Evolutionary conservation across 2,329 filamentous ascomycete genomes (phyloP).

Genomic region (Penicillium polonicum): DNA sequence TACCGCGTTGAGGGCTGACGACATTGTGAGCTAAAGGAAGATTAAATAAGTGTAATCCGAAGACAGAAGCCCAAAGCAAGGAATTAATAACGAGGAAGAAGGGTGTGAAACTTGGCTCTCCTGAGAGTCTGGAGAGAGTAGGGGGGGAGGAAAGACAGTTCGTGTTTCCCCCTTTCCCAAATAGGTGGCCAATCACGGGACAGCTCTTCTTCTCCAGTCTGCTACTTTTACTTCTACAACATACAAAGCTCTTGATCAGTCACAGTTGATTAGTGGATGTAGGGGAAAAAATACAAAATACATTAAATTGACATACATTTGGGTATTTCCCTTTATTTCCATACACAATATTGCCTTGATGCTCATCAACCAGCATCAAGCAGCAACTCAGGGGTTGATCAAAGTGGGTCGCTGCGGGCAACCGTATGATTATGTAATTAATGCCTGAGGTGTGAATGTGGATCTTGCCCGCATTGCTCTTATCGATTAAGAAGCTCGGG

Average conservation of each 20-base stretch:
- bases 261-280: conserved; percentile 7
- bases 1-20: conserved; percentile 55
- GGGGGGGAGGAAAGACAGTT: conserved; percentile 28
- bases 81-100: conserved; percentile 20
- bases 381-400: conserved; percentile 29
- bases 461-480: conserved; percentile 26
- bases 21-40: conserved; percentile 46
- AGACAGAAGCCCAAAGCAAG: conserved; percentile 22
- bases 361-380: background rate
- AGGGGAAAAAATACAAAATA: background rate
- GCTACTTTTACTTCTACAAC: conserved; percentile 2
- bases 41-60: conserved; percentile 20
- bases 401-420: conserved; percentile 27
- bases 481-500: conserved; percentile 16
- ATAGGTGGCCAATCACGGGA: conserved; percentile 28
- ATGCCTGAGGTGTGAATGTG: conserved; percentile 17
- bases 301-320: background rate
- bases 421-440: conserved; percentile 20
- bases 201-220: conserved; percentile 21
- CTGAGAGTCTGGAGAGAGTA: conserved; percentile 26
- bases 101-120: conserved; percentile 28
- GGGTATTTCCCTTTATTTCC: background rate
- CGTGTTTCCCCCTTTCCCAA: conserved; percentile 33
- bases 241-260: conserved; percentile 2
- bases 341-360: background rate